phyloP scores from a whole-genome alignment of 2,329 filamentous ascomycete genomes.

The Calonectria multiphialidica region DNA sequence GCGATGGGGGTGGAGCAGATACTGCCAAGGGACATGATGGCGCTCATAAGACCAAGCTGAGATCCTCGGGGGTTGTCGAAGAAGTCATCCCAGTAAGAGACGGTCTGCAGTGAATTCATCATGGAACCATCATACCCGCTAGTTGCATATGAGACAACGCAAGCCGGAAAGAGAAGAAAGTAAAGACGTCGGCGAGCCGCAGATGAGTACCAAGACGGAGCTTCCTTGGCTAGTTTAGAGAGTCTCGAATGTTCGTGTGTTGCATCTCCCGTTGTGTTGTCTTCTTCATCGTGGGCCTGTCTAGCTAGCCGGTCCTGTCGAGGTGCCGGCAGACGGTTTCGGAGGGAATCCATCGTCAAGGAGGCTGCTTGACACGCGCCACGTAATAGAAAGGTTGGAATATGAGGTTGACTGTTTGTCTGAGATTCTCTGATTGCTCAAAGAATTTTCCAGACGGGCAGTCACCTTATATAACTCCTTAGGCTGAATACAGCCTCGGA shows the following conservation, averaged over 20 bases:
- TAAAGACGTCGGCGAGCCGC: constrained; percentile 46
- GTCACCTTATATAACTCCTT: too few relatives aligned
- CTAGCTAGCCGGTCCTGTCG: constrained; percentile 38
- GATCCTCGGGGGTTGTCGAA: constrained; percentile 50
- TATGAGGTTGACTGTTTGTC: too few relatives aligned
- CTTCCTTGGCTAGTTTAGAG: constrained; percentile 41
- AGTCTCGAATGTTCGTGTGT: constrained; percentile 44
- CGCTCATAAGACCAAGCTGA: constrained; percentile 48
- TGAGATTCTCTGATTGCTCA: too few relatives aligned
- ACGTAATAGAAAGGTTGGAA: too few relatives aligned
- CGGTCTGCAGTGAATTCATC: constrained; percentile 62
- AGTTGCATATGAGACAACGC: constrained; percentile 53
- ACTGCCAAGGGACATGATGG: constrained; percentile 62
- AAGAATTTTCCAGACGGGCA: too few relatives aligned
- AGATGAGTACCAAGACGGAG: constrained; percentile 47
- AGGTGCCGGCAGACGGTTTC: constrained; percentile 42
- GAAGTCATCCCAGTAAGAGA: constrained; percentile 56
- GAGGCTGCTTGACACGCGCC: too few relatives aligned
- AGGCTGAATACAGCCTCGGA: too few relatives aligned
- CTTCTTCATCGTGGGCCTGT: constrained; percentile 34
- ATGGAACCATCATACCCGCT: constrained; percentile 62
- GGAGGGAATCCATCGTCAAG: constrained; percentile 35
- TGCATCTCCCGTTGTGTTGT: constrained; percentile 14
- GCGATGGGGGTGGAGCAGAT: constrained; percentile 51
- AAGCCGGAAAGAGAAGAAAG: constrained; percentile 48